Conservation (phyloP, 805 yeast genomes). For the Yamadazyma philogaea region DNA sequence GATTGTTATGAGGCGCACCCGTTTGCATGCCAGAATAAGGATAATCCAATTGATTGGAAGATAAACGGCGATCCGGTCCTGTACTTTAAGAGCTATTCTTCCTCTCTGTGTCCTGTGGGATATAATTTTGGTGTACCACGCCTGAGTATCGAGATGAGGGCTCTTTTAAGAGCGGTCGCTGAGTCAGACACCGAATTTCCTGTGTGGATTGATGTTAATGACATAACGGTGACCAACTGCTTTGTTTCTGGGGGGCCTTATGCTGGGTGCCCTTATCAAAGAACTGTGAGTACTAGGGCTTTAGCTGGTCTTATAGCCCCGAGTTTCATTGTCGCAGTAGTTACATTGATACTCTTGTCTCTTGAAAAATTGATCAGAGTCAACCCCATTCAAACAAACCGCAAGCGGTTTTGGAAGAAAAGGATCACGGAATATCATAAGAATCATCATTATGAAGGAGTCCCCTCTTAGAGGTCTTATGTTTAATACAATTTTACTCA, state of each 20-base stretch:
- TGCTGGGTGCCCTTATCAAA: slow-evolving; percentile 75
- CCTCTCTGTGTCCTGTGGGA: slow-evolving; percentile 31
- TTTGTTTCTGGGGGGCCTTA: slow-evolving; percentile 84
- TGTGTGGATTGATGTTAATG: slow-evolving; percentile 81
- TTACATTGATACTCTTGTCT: slow-evolving; percentile 50
- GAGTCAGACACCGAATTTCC: slow-evolving; percentile 27
- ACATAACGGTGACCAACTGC: slow-evolving; percentile 67
- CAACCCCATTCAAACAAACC: slow-evolving; percentile 69
- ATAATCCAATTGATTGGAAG: slow-evolving; percentile 43
- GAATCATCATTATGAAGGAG: slow-evolving; percentile 77
- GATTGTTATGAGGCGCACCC: slow-evolving; percentile 58
- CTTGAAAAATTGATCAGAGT: slow-evolving; percentile 51
- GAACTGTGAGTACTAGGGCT: slow-evolving; percentile 49
- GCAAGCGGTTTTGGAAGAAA: slow-evolving; percentile 62
- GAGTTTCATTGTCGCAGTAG: slow-evolving; percentile 54
- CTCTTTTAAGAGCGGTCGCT: slow-evolving; percentile 28
- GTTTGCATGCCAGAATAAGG: slow-evolving; percentile 53
- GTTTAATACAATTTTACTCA: too few species aligned
- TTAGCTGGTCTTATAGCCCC: slow-evolving; percentile 67
- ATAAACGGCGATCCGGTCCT: slow-evolving; percentile 27
- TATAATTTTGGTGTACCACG: slow-evolving; percentile 30
- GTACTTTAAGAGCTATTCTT: slow-evolving; percentile 45
- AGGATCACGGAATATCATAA: slow-evolving; percentile 52
- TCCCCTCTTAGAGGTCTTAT: slow-evolving; percentile 69
- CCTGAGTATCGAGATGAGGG: slow-evolving; percentile 34